Percentiles rank a stretch among this genome's conserved stretches.
phyloP scores from a whole-genome alignment of 371 early-diverging fungal genomes.

The Mucor sp. region DNA sequence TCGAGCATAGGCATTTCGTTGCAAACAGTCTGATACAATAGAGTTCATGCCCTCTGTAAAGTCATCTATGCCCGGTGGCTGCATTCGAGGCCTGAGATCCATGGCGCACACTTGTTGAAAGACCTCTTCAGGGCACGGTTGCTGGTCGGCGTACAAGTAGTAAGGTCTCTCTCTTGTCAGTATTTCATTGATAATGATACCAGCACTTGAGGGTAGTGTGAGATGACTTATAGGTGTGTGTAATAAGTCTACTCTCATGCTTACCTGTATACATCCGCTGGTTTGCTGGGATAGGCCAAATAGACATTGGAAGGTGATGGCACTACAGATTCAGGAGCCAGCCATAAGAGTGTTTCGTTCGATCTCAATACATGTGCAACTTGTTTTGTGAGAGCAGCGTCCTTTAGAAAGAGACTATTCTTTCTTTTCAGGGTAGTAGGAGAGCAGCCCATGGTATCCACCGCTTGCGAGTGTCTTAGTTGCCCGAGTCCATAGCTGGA shows the following conservation, averaged over 20 bases:
- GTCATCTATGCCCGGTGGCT: constrained; percentile 30
- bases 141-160: constrained; percentile 15
- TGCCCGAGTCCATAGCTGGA: constrained; percentile 46
- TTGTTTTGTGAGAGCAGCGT: background rate
- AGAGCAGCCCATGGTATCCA: constrained; percentile 8
- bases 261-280: constrained; percentile 42
- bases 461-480: constrained; percentile 24
- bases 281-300: constrained; percentile 35
- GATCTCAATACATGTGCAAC: constrained; percentile 3
- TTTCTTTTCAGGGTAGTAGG: constrained; percentile 6
- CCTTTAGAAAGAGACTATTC: background rate
- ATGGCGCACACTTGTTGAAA: constrained; percentile 30
- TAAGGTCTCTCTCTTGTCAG: constrained; percentile 47
- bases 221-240: background rate
- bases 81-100: constrained; percentile 27
- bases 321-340: constrained; percentile 50
- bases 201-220: constrained; percentile 28
- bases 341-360: constrained; percentile 35
- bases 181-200: constrained; percentile 55
- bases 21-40: constrained; percentile 39
- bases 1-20: constrained; percentile 20
- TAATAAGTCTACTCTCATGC: background rate
- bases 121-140: background rate
- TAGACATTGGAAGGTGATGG: constrained; percentile 25
- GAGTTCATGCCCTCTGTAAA: constrained; percentile 44